These are phyloP conservation scores for Apiotrichum brassicae DNA, from an alignment of 1,284 basidiomycete species.

Conservation along the genomic window DNA sequence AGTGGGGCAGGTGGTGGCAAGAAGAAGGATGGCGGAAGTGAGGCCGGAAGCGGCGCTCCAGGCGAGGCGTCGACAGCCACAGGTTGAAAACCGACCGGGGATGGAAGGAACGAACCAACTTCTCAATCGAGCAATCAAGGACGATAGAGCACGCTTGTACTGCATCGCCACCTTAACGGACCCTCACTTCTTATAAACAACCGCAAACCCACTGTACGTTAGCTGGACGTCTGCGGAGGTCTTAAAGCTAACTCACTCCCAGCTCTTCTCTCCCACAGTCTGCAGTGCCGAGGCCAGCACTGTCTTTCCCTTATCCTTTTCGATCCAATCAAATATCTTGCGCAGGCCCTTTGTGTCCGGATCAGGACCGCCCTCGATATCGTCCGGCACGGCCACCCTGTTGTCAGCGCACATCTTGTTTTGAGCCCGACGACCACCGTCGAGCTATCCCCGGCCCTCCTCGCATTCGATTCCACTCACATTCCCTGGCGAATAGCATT, in stretches of 20 bases:
- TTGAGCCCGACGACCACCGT: too few species aligned
- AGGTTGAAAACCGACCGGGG: too few species aligned
- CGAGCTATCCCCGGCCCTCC: background rate
- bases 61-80: too few species aligned
- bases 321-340: conserved; percentile 39
- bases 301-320: conserved; percentile 36
- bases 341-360: conserved; percentile 28
- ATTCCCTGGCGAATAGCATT: conserved; percentile 34
- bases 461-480: conserved; percentile 16
- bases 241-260: conserved; percentile 35
- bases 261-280: conserved; percentile 39
- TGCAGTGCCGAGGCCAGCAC: conserved; percentile 35
- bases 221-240: too few species aligned
- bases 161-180: too few species aligned
- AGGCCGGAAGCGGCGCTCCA: too few species aligned
- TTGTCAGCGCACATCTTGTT: background rate
- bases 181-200: conserved; percentile 27
- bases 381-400: conserved; percentile 15
- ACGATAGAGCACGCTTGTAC: too few species aligned
- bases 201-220: conserved; percentile 28
- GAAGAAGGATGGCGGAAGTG: too few species aligned
- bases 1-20: too few species aligned
- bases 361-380: conserved; percentile 15
- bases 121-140: too few species aligned
- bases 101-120: too few species aligned